Conservation (phyloP, 2,329 filamentous ascomycete species). For the Sclerotinia minor region DNA sequence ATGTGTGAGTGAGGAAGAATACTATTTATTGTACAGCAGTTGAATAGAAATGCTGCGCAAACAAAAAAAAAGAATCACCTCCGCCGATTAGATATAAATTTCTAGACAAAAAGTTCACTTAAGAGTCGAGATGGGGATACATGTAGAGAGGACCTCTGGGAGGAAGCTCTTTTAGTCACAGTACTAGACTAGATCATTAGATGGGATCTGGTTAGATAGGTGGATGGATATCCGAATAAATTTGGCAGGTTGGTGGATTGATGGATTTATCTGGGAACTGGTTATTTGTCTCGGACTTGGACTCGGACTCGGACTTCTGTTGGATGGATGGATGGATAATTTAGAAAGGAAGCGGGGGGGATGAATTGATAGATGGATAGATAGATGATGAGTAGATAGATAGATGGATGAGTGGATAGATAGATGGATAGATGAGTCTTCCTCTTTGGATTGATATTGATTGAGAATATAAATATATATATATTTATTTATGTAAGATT, state of each 20-base stretch:
- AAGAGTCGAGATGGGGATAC: background rate
- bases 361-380: background rate
- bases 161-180: background rate
- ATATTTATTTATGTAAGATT: too few relatives aligned
- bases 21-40: background rate
- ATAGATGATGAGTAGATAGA: too few relatives aligned
- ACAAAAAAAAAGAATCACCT: background rate
- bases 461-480: too few relatives aligned
- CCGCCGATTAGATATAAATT: background rate
- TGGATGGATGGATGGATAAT: background rate
- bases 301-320: too few relatives aligned
- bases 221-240: too few relatives aligned
- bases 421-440: background rate
- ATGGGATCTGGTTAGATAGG: background rate
- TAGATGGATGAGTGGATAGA: background rate
- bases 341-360: background rate
- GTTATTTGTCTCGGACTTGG: too few relatives aligned
- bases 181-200: background rate
- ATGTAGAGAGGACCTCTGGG: background rate
- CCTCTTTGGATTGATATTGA: background rate
- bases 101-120: background rate
- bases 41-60: background rate
- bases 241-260: too few relatives aligned
- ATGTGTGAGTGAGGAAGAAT: background rate
- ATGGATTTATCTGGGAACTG: too few relatives aligned